Conservation (phyloP, 2,329 filamentous ascomycete genomes). For the Talaromyces sp. region DNA sequence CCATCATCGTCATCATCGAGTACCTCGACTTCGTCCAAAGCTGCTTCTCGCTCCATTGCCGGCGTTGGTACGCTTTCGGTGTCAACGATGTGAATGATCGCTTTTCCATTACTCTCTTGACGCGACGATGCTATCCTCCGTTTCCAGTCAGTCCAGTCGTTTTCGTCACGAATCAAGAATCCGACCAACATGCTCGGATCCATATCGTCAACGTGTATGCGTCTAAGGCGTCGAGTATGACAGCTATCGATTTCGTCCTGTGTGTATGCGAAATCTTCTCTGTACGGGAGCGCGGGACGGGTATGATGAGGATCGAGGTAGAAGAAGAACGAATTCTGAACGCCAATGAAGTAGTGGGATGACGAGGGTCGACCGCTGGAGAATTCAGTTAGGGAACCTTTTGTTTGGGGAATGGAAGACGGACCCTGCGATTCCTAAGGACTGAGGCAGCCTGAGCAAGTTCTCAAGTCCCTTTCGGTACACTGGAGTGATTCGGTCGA, state of each 20-base stretch:
- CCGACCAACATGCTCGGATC: slow-evolving; percentile 97
- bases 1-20: slow-evolving; percentile 57
- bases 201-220: slow-evolving; percentile 85
- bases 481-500: slow-evolving; percentile 89
- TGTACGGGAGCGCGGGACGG: slow-evolving; percentile 68
- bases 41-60: slow-evolving; percentile 61
- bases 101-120: slow-evolving; percentile 65
- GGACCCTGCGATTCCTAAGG: slow-evolving; percentile 93
- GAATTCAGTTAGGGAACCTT: slow-evolving; percentile 10
- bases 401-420: slow-evolving; percentile 6
- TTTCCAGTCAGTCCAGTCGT: slow-evolving; percentile 83
- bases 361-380: slow-evolving; percentile 83
- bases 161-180: slow-evolving; percentile 77
- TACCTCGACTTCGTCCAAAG: slow-evolving; percentile 85
- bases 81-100: slow-evolving; percentile 80
- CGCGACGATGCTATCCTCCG: slow-evolving; percentile 60
- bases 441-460: slow-evolving; percentile 80
- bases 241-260: slow-evolving; percentile 74
- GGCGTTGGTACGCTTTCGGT: slow-evolving; percentile 58
- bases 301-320: slow-evolving; percentile 94
- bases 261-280: slow-evolving; percentile 54
- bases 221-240: slow-evolving; percentile 79
- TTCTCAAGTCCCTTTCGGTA: slow-evolving; percentile 93
- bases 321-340: slow-evolving; percentile 76
- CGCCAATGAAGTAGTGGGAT: slow-evolving; percentile 73